These are phyloP conservation scores for Trichoderma sp. DNA, from an alignment of 2,329 filamentous ascomycete species.

Conservation along the genomic window DNA sequence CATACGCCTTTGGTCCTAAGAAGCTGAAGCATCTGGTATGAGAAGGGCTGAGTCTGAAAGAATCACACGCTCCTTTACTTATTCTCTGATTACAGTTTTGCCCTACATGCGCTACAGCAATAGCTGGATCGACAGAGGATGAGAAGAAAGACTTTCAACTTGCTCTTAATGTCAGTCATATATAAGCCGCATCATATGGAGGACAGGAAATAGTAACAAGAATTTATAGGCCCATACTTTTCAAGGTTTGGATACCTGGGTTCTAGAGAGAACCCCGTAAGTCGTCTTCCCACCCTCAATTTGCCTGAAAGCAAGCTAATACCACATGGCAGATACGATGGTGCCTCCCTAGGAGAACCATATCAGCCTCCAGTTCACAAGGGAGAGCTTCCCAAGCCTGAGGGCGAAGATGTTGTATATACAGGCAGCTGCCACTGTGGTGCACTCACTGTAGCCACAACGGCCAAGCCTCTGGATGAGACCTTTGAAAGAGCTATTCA, in stretches of 20 bases:
- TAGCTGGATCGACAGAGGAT: conserved; percentile 33
- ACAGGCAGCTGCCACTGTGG: conserved; percentile 56
- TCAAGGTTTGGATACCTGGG: conserved; percentile 45
- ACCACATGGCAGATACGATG: conserved; percentile 37
- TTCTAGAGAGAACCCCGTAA: conserved; percentile 38
- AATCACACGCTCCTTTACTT: neutral
- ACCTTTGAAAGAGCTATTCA: conserved; percentile 36
- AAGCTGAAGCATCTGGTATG: conserved; percentile 43
- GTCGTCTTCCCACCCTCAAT: conserved; percentile 13
- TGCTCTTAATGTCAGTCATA: conserved; percentile 21
- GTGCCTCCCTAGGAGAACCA: conserved; percentile 30
- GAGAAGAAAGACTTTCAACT: neutral
- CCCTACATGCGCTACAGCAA: conserved; percentile 46
- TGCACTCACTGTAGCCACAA: conserved; percentile 44
- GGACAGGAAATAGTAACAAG: neutral
- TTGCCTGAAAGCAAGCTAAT: neutral
- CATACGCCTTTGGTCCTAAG: conserved; percentile 44
- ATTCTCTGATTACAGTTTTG: conserved; percentile 45
- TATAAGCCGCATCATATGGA: too few species aligned
- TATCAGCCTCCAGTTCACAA: conserved; percentile 40
- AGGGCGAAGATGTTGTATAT: conserved; percentile 42
- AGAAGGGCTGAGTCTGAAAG: too few species aligned
- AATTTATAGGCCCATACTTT: conserved; percentile 40
- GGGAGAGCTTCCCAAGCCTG: conserved; percentile 40
- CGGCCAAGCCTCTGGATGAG: conserved; percentile 42